Evolutionary conservation across 257 asterid genomes (phyloP).

Genomic region (Nicotiana undulata): DNA sequence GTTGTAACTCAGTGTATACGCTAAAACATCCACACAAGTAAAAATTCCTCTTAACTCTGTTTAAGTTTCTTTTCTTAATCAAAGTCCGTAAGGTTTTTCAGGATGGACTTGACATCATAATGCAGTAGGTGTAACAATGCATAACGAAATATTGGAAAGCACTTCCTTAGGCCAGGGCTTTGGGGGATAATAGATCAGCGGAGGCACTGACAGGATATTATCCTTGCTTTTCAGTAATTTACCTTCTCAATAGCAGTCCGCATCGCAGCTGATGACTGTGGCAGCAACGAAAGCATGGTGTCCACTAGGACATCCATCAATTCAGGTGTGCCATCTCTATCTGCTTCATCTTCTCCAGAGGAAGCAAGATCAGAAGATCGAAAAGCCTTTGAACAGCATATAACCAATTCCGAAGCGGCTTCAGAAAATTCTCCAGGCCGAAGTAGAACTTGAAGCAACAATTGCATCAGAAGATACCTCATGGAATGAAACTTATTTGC

Average conservation of each 20-base stretch:
- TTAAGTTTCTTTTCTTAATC: not conserved
- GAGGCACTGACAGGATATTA: not conserved
- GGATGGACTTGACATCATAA: not conserved
- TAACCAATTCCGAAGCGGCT: conserved; percentile 69
- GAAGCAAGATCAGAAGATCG: conserved; percentile 46
- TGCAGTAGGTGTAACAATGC: not conserved
- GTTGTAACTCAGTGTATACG: not conserved
- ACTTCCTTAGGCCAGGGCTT: not conserved
- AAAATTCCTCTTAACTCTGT: not conserved
- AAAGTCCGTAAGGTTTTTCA: not conserved
- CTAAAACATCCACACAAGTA: not conserved
- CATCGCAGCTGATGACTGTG: conserved; percentile 77
- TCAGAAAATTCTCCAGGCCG: conserved; percentile 73
- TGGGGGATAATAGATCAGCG: not conserved
- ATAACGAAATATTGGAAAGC: not conserved
- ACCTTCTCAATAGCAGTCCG: conserved; percentile 91
- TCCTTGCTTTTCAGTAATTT: conserved; percentile 10
- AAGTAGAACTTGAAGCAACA: conserved; percentile 84
- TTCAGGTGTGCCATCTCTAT: conserved; percentile 44
- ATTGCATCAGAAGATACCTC: conserved; percentile 70
- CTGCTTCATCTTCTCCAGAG: conserved; percentile 68
- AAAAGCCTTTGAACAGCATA: conserved; percentile 71
- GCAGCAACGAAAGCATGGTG: conserved; percentile 80
- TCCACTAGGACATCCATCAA: conserved; percentile 91
- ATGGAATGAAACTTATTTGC: conserved; percentile 60